Conservation (phyloP, 352 stramenopile species). For the Pythium scleroteichum region DNA sequence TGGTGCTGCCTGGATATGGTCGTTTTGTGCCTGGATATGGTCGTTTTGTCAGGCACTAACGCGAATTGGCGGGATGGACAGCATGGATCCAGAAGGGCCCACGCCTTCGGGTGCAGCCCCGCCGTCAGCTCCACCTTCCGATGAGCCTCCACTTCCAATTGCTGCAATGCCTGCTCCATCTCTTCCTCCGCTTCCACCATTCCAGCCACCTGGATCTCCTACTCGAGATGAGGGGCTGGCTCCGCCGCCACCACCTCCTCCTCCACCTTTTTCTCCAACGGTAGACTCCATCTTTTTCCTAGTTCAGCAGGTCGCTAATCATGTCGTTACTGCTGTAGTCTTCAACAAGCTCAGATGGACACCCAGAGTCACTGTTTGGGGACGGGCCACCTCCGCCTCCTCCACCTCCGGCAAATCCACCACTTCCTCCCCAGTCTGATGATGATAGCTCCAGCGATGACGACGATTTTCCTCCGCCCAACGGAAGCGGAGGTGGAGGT, state of each 20-base stretch:
- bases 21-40: no score
- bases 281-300: conserved; percentile 19
- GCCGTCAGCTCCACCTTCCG: conserved; percentile 19
- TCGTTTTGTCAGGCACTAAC: neutral
- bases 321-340: no score
- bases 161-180: neutral
- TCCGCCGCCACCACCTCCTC: conserved; percentile 37
- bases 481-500: conserved; percentile 16
- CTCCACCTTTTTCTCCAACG: conserved; percentile 55
- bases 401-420: conserved; percentile 31
- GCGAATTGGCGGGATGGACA: conserved; percentile 15
- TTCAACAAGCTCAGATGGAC: conserved; percentile 42
- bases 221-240: conserved; percentile 7
- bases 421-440: conserved; percentile 34
- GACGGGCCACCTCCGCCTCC: conserved; percentile 46
- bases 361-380: conserved; percentile 55
- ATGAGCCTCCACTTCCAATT: conserved; percentile 24
- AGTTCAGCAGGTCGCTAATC: no score
- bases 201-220: conserved; percentile 4
- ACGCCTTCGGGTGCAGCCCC: conserved; percentile 55
- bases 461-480: conserved; percentile 33
- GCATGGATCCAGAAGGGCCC: conserved; percentile 80
- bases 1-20: neutral
- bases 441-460: conserved; percentile 67
- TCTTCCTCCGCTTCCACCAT: conserved; percentile 15